Conservation (phyloP, 805 yeast genomes). For the Suhomyces sp. region DNA sequence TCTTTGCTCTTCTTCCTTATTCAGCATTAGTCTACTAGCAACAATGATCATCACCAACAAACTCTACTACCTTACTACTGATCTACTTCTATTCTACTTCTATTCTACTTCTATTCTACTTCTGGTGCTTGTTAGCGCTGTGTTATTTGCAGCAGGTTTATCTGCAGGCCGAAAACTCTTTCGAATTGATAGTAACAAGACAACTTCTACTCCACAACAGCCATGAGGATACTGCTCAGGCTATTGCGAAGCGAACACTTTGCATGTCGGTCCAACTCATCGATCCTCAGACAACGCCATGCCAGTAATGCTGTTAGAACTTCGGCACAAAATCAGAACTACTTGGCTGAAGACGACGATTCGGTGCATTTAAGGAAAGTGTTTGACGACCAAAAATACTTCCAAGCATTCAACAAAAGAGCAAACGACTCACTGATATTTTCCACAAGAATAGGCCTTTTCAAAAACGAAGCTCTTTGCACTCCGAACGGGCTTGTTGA, state of each 20-base stretch:
- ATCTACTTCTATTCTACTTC: not conserved
- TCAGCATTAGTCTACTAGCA: too few relatives aligned
- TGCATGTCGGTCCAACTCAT: not conserved
- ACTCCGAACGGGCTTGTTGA: conserved; percentile 67
- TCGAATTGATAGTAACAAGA: not conserved
- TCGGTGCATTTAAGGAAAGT: conserved; percentile 38
- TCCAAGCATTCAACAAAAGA: conserved; percentile 48
- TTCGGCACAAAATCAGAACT: not conserved
- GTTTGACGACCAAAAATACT: conserved; percentile 61
- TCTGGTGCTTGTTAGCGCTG: not conserved
- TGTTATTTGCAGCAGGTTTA: not conserved
- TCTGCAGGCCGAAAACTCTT: not conserved
- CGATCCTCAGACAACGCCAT: conserved; percentile 1
- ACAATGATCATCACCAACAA: too few relatives aligned
- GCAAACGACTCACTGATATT: conserved; percentile 11
- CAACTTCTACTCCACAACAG: not conserved
- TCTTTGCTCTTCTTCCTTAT: too few relatives aligned
- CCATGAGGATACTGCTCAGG: conserved; percentile 1
- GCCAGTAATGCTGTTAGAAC: not conserved
- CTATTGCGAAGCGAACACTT: conserved; percentile 3
- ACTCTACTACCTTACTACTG: too few relatives aligned
- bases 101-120: too few relatives aligned
- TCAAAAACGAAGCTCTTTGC: conserved; percentile 66
- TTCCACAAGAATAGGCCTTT: conserved; percentile 53
- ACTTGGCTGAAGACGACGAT: conserved; percentile 1